phyloP scores from a whole-genome alignment of 1,284 basidiomycete genomes.

The Ceratobasidium sp. region DNA sequence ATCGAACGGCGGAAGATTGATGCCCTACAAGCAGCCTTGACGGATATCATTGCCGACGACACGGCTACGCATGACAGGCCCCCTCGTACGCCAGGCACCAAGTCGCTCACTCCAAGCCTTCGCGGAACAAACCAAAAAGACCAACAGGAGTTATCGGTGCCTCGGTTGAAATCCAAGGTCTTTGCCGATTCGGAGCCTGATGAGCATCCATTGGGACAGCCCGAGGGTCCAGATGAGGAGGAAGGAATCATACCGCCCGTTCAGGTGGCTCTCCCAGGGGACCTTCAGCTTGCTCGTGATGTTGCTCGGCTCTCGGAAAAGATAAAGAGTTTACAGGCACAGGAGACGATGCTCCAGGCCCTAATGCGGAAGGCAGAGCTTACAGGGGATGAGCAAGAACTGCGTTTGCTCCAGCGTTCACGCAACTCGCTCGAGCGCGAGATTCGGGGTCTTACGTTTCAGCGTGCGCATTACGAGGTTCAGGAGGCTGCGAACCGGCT shows the following conservation, averaged over 20 bases:
- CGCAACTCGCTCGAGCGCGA: slow-evolving; percentile 84
- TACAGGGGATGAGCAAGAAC: slow-evolving; percentile 87
- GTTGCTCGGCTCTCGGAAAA: slow-evolving; percentile 80
- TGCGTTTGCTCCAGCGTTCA: slow-evolving; percentile 82
- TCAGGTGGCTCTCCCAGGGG: slow-evolving; percentile 82
- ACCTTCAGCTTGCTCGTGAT: slow-evolving; percentile 85
- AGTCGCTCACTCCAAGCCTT: slow-evolving; percentile 9
- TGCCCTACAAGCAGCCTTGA: slow-evolving; percentile 92
- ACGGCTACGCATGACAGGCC: slow-evolving; percentile 47
- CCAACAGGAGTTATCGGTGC: not conserved
- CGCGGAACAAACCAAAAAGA: slow-evolving; percentile 6
- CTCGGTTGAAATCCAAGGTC: slow-evolving; percentile 27
- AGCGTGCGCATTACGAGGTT: slow-evolving; percentile 89
- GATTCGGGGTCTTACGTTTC: slow-evolving; percentile 84
- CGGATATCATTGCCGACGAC: slow-evolving; percentile 91
- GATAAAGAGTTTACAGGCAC: slow-evolving; percentile 78
- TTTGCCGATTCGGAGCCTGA: slow-evolving; percentile 57
- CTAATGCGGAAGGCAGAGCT: slow-evolving; percentile 94
- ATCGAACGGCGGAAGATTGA: slow-evolving; percentile 75
- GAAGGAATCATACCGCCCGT: slow-evolving; percentile 58
- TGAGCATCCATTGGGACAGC: slow-evolving; percentile 50
- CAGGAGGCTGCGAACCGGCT: slow-evolving; percentile 88
- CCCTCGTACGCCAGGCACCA: not conserved
- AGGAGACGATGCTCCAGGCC: slow-evolving; percentile 84
- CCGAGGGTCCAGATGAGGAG: slow-evolving; percentile 43